A percentile compares a stretch with the other conserved stretches of the same genome.
Evolutionary conservation across 257 asterid species (phyloP).

Genomic region (Forsythia viridissima): DNA sequence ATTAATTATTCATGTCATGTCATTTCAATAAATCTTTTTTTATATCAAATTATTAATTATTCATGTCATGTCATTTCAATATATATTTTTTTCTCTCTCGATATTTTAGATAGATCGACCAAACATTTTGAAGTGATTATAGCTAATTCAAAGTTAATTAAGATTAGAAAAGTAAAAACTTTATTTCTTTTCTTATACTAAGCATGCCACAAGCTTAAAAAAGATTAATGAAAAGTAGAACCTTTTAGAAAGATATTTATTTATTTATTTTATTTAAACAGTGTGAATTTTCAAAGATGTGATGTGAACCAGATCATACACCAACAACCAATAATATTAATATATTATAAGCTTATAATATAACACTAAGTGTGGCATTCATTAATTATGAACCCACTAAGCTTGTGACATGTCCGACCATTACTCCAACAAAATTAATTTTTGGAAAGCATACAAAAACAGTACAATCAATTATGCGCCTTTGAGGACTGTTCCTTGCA

Average conservation of each 20-base stretch:
- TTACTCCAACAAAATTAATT: background rate
- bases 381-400: constrained; percentile 28
- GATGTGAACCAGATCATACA: constrained; percentile 43
- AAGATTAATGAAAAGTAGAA: constrained; percentile 15
- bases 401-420: constrained; percentile 26
- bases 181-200: background rate
- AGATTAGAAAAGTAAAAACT: too few relatives aligned
- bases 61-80: too few relatives aligned
- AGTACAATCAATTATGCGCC: background rate
- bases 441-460: background rate
- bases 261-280: background rate
- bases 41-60: too few relatives aligned
- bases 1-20: too few relatives aligned
- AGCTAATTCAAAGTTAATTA: too few relatives aligned
- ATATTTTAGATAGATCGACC: background rate
- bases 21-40: too few relatives aligned
- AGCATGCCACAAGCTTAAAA: background rate
- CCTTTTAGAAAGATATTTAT: constrained; percentile 1
- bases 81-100: too few relatives aligned
- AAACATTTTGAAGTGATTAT: too few relatives aligned
- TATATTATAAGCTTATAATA: background rate
- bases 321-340: constrained; percentile 5
- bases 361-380: constrained; percentile 16
- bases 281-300: constrained; percentile 32
- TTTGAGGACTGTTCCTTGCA: background rate